A percentile compares a stretch with the other conserved stretches of the same genome.
phyloP scores from a whole-genome alignment of 2,329 filamentous ascomycete species.

The Verticillium klebahnii region DNA sequence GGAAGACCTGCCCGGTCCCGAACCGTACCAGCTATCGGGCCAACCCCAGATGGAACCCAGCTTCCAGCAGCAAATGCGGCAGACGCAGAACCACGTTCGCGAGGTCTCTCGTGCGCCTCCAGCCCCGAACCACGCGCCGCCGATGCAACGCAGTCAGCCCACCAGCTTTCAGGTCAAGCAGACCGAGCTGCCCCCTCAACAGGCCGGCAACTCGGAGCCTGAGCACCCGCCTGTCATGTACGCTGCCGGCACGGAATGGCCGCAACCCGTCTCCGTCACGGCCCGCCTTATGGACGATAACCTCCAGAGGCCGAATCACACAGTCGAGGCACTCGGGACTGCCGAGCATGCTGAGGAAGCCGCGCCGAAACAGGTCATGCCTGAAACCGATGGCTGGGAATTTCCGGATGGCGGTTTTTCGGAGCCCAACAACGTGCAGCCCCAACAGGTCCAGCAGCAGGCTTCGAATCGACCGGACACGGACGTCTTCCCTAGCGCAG shows the following conservation, averaged over 20 bases:
- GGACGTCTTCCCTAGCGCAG: conserved; percentile 80
- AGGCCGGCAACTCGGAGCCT: conserved; percentile 49
- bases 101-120: conserved; percentile 50
- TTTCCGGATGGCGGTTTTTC: conserved; percentile 76
- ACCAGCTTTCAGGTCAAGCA: conserved; percentile 26
- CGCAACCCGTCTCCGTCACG: conserved; percentile 17
- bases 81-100: conserved; percentile 55
- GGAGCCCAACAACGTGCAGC: conserved; percentile 37
- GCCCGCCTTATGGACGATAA: conserved; percentile 27
- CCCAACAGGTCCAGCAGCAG: conserved; percentile 38
- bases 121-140: conserved; percentile 52
- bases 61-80: conserved; percentile 29
- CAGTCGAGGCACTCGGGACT: conserved; percentile 31
- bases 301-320: conserved; percentile 27
- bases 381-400: conserved; percentile 78
- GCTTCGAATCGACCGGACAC: conserved; percentile 70
- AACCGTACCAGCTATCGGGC: conserved; percentile 39
- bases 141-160: conserved; percentile 35
- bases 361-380: conserved; percentile 28
- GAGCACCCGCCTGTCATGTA: conserved; percentile 41
- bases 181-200: conserved; percentile 37
- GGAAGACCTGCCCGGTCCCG: conserved; percentile 54
- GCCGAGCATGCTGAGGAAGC: conserved; percentile 36
- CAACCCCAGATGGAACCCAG: conserved; percentile 39
- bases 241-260: conserved; percentile 25